Conservation (phyloP, 2,329 filamentous ascomycete species). For the Xylariaceae sp. region DNA sequence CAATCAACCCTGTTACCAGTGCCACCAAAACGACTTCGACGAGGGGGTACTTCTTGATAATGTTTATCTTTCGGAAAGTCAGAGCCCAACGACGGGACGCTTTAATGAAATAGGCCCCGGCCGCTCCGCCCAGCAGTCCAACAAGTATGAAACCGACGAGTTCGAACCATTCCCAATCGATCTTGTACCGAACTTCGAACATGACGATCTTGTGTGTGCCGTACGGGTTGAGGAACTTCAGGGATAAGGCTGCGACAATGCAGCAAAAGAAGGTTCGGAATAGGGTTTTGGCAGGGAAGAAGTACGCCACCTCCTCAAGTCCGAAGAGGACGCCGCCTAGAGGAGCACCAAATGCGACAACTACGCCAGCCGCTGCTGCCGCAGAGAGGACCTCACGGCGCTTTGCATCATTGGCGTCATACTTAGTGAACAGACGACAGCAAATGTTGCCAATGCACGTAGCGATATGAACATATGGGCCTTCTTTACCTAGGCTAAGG, state of each 20-base stretch:
- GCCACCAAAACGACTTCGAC: slow-evolving; percentile 88
- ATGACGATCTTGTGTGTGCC: slow-evolving; percentile 95
- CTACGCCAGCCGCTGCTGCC: slow-evolving; percentile 85
- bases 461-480: slow-evolving; percentile 96
- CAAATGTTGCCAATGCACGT: slow-evolving; percentile 94
- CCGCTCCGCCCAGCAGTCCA: slow-evolving; percentile 77
- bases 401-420: slow-evolving; percentile 91
- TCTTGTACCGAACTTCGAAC: slow-evolving; percentile 87
- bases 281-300: slow-evolving; percentile 94
- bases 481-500: slow-evolving; percentile 88
- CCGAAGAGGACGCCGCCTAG: slow-evolving; percentile 86
- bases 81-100: slow-evolving; percentile 87
- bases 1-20: slow-evolving; percentile 75
- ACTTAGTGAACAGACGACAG: slow-evolving; percentile 91
- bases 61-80: slow-evolving; percentile 75
- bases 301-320: slow-evolving; percentile 93
- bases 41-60: slow-evolving; percentile 81
- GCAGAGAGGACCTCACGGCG: slow-evolving; percentile 91
- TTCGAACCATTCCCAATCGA: slow-evolving; percentile 94
- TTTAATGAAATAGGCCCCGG: slow-evolving; percentile 94
- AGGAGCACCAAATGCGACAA: slow-evolving; percentile 91
- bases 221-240: slow-evolving; percentile 95
- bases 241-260: slow-evolving; percentile 83
- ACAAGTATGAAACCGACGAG: slow-evolving; percentile 81
- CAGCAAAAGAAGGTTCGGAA: slow-evolving; percentile 99